These are phyloP conservation scores for Hypoxylon sp. DNA, from an alignment of 2,329 filamentous ascomycete genomes.

Conservation along the genomic window DNA sequence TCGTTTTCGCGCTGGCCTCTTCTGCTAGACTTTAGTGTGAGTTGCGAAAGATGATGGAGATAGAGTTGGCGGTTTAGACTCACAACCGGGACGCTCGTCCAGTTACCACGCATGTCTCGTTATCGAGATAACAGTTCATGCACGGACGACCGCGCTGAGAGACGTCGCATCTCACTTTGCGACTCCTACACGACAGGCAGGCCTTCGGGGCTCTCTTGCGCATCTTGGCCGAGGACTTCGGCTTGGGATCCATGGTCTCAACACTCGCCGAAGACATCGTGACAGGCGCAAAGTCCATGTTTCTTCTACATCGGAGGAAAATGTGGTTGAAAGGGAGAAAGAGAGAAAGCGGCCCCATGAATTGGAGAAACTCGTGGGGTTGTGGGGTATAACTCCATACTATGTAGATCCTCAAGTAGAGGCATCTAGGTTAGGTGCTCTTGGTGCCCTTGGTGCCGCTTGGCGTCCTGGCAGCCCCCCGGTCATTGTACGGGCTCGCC, in stretches of 20 bases:
- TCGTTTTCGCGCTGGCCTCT: constrained; percentile 47
- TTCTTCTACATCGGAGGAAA: constrained; percentile 18
- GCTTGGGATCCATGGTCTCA: constrained; percentile 45
- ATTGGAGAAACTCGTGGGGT: constrained; percentile 45
- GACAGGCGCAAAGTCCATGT: constrained; percentile 32
- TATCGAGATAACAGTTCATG: constrained; percentile 65
- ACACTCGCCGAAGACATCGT: constrained; percentile 38
- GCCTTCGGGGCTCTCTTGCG: constrained; percentile 63
- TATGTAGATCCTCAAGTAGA: constrained; percentile 24
- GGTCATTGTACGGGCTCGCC: constrained; percentile 5
- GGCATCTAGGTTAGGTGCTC: constrained; percentile 26
- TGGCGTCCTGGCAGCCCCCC: constrained; percentile 23
- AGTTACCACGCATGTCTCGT: constrained; percentile 58
- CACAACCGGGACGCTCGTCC: constrained; percentile 56
- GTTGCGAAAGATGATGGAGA: not conserved
- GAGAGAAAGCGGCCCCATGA: constrained; percentile 29
- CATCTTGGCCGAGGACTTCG: constrained; percentile 53
- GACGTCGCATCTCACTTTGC: constrained; percentile 64
- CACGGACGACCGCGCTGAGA: constrained; percentile 62
- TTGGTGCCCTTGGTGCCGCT: constrained; percentile 26
- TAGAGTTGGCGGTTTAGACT: constrained; percentile 36
- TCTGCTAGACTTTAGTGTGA: constrained; percentile 43
- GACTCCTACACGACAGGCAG: constrained; percentile 62
- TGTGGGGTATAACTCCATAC: constrained; percentile 44
- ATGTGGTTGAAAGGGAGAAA: constrained; percentile 20